Conservation (phyloP, 805 yeast genomes). For the Hanseniaspora guilliermondii region DNA sequence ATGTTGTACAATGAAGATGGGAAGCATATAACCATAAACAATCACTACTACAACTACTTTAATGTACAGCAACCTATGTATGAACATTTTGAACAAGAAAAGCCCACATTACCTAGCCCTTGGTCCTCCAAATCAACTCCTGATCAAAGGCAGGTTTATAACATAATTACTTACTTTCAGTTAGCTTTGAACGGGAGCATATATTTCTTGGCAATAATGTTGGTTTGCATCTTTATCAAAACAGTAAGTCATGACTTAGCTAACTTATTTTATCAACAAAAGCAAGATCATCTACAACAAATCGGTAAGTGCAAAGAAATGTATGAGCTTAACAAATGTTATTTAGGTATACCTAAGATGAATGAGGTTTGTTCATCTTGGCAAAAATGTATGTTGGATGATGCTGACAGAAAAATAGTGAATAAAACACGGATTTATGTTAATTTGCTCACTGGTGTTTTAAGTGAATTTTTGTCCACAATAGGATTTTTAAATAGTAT, state of each 20-base stretch:
- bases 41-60: conserved; percentile 11
- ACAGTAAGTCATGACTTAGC: conserved; percentile 2
- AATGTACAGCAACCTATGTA: neutral
- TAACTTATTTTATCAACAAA: conserved; percentile 8
- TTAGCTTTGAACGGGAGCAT: neutral
- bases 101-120: neutral
- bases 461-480: neutral
- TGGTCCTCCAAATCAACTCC: conserved; percentile 1
- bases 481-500: conserved; percentile 2
- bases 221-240: neutral
- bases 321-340: conserved; percentile 7
- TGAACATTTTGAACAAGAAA: neutral
- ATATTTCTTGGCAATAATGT: neutral
- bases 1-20: neutral
- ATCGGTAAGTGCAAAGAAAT: neutral
- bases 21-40: conserved; percentile 1
- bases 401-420: conserved; percentile 7
- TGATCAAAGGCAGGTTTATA: neutral
- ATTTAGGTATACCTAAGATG: conserved; percentile 3
- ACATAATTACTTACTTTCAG: conserved; percentile 1
- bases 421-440: conserved; percentile 4
- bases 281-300: neutral
- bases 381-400: conserved; percentile 9
- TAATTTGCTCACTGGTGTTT: neutral
- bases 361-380: neutral